phyloP scores from a whole-genome alignment of 2,329 filamentous ascomycete species.

The Colletotrichum echinochloae region DNA sequence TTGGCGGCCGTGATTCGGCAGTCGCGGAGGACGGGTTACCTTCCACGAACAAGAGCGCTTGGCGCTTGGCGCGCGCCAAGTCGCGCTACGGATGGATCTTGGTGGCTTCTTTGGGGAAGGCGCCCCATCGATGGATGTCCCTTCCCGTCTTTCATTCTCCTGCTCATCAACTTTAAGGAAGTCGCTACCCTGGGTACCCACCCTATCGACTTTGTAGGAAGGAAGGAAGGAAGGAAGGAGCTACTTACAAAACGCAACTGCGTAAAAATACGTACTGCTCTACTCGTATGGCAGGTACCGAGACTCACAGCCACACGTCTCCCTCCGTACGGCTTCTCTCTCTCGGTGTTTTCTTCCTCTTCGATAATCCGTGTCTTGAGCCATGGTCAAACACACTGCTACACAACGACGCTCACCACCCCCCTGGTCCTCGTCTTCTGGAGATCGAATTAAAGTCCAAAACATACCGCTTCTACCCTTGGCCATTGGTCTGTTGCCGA shows the following conservation, averaged over 20 bases:
- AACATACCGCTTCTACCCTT: background rate
- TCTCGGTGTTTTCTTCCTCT: background rate
- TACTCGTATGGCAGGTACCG: too few species aligned
- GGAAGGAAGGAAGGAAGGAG: too few species aligned
- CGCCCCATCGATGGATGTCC: background rate
- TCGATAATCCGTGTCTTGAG: background rate
- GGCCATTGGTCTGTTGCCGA: background rate
- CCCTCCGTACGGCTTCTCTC: background rate
- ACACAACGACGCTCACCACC: too few species aligned
- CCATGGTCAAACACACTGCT: background rate
- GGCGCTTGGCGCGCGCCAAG: conserved; percentile 34
- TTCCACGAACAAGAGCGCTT: background rate
- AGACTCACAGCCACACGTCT: background rate
- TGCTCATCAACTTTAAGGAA: background rate
- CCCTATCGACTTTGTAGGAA: too few species aligned
- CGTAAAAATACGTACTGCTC: too few species aligned
- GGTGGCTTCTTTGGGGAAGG: conserved; percentile 22
- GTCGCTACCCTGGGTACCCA: too few species aligned
- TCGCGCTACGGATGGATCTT: conserved; percentile 14
- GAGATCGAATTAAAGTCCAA: background rate
- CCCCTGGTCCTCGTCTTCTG: background rate
- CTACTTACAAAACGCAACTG: too few species aligned
- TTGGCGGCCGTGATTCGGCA: conserved; percentile 32
- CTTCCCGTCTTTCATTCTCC: background rate
- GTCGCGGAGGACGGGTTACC: conserved; percentile 4